phyloP scores from a whole-genome alignment of 208 protist genomes.

The Acanthamoeba healyi region DNA sequence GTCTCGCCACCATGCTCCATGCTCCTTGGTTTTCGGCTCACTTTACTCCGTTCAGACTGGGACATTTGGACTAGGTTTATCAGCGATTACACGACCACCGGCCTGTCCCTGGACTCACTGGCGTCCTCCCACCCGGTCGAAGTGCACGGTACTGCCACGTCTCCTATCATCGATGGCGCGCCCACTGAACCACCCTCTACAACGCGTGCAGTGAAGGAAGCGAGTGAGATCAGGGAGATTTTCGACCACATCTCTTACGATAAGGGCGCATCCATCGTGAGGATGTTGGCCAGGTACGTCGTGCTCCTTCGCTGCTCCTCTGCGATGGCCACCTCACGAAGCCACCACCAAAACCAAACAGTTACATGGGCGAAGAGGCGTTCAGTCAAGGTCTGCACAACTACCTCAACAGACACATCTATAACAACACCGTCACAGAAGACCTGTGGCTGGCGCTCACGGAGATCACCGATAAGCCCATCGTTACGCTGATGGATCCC shows the following conservation, averaged over 20 bases:
- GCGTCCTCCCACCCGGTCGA: conserved; percentile 97
- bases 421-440: conserved; percentile 94
- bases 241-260: conserved; percentile 98
- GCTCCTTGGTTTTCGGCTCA: neutral
- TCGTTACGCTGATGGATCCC: conserved; percentile 40
- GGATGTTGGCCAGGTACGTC: conserved; percentile 94
- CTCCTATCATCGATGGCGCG: neutral
- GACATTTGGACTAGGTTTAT: conserved; percentile 91
- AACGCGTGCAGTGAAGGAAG: conserved; percentile 88
- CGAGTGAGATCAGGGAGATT: conserved; percentile 96
- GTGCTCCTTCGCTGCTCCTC: neutral
- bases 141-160: conserved; percentile 86
- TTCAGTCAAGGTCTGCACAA: conserved; percentile 93
- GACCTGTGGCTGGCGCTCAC: conserved; percentile 58
- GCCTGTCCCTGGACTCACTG: conserved; percentile 94
- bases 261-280: conserved; percentile 94
- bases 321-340: no score
- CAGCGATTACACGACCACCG: conserved; percentile 85
- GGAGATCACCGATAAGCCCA: conserved; percentile 9
- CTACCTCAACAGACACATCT: conserved; percentile 96
- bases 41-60: conserved; percentile 10
- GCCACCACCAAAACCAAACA: neutral
- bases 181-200: neutral
- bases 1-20: neutral
- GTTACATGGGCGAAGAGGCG: conserved; percentile 89